Percentiles rank a stretch among this genome's conserved stretches.
phyloP scores from a whole-genome alignment of 225 moss, liverwort and hornwort species.

The Rhytidiadelphus loreus region DNA sequence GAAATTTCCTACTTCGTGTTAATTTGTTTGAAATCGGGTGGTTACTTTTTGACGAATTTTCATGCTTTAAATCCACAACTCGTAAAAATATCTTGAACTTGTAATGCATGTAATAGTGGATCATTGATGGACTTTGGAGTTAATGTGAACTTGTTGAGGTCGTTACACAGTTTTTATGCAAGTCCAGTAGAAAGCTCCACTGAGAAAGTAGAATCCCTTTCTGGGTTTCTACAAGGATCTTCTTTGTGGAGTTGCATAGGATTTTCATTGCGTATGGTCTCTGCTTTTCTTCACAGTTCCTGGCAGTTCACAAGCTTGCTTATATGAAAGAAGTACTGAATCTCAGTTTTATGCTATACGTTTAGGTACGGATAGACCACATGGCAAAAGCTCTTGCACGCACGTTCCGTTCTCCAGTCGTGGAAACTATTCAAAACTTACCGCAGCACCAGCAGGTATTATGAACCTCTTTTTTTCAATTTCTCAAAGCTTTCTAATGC shows the following conservation, averaged over 20 bases:
- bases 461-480: not conserved
- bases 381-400: constrained; percentile 83
- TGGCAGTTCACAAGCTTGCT: not conserved
- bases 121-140: not conserved
- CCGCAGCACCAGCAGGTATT: constrained; percentile 92
- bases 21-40: not conserved
- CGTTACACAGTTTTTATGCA: not conserved
- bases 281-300: not conserved
- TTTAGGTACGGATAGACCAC: constrained; percentile 63
- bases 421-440: constrained; percentile 76
- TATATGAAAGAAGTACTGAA: not conserved
- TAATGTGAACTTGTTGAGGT: not conserved
- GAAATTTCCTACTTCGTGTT: not conserved
- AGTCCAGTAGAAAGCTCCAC: not conserved
- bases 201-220: not conserved
- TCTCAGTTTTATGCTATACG: not conserved
- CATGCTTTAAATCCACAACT: not conserved
- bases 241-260: not conserved
- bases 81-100: not conserved
- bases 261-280: not conserved
- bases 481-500: not conserved
- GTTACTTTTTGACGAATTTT: not conserved
- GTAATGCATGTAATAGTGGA: not conserved
- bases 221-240: not conserved
- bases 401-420: constrained; percentile 77